Base-by-base conservation (phyloP, 1,139 yeast species). In the Geotrichum citri-aurantii region DNA sequence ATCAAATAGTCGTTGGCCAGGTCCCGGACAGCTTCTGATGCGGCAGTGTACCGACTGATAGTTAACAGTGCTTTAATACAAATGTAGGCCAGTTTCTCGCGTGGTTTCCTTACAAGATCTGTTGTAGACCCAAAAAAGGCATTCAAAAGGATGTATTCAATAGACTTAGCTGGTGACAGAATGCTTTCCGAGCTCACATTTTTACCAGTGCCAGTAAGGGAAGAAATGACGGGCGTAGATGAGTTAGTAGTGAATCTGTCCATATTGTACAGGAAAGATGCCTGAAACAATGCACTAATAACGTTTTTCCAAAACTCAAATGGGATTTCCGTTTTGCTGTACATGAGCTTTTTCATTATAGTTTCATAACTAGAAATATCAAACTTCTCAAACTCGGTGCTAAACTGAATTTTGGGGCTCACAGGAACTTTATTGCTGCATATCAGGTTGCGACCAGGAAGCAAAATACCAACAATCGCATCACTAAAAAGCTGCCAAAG, bases 71-170 rank as follows among this genome's bases (percentile, higher is more conserved):
- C 84, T 19, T 69, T 66, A 47, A 85, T 69, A 64, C 88, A 83
- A 29, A 68, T 64, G 50, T 77, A 72, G 2, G 86, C 77, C 44
- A 83, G 71, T 4, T 67, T 57, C 47, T 70, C 70, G 58, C 84
- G 74, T 1, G 77, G 70, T 7, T 75, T 64, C 3, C 72, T 63
- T 0, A 62, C 62, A 0, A 79, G 68, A 6, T 75, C 73, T 14
- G 75, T 75, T 0, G 86, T 83, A 0, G 84, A 75, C 1, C 86
- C 87, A 61, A 74, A 78, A 48, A 75, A 59, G 0, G 59, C 57
- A 31, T 59, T 59, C 11, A 24, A 40, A 26, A 48, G 27, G 21
- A 56, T 56, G 33, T 49, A 56, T 12, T 53, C 49, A 19, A 56
- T 31, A 14, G 59, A 56, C 11, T 42, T 51, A 17, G 46, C 48